Conservation (phyloP, 2,329 filamentous ascomycete species). For the Septoria petroselini region DNA sequence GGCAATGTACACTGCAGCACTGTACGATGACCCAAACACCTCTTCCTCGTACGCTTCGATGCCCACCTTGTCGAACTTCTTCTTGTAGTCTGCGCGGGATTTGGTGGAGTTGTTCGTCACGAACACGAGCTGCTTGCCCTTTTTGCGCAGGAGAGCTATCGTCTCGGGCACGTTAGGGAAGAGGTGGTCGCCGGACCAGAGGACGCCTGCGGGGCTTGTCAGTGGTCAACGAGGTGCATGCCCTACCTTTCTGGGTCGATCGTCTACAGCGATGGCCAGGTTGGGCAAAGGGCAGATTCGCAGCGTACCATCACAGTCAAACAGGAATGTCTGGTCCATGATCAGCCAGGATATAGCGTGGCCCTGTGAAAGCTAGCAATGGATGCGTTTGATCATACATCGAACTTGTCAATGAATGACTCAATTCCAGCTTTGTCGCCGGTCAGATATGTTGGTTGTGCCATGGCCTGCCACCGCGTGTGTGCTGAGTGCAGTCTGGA, state of each 20-base stretch:
- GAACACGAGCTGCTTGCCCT: slow-evolving; percentile 88
- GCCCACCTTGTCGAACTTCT: slow-evolving; percentile 67
- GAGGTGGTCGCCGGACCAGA: slow-evolving; percentile 92
- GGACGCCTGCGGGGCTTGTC: slow-evolving; percentile 65
- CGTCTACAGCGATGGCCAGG: background rate
- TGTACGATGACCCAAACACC: slow-evolving; percentile 95
- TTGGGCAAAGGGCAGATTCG: background rate
- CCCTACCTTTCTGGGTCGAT: background rate
- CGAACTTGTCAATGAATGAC: slow-evolving; percentile 84
- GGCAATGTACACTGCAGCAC: slow-evolving; percentile 90
- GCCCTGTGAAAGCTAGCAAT: background rate
- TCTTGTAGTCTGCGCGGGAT: slow-evolving; percentile 84
- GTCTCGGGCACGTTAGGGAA: slow-evolving; percentile 85
- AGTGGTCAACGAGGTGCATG: slow-evolving; percentile 31
- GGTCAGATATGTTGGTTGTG: slow-evolving; percentile 58
- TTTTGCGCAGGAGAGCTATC: slow-evolving; percentile 73
- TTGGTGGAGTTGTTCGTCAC: slow-evolving; percentile 99
- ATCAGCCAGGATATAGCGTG: slow-evolving; percentile 7
- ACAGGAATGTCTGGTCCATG: slow-evolving; percentile 70
- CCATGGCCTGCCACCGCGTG: no score
- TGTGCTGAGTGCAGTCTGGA: no score
- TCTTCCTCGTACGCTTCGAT: slow-evolving; percentile 65
- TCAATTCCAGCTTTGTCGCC: slow-evolving; percentile 74
- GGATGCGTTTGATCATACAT: slow-evolving; percentile 56
- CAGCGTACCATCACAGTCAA: slow-evolving; percentile 88